Conservation (phyloP, 768 basidiomycete species). For the Russula virescens region DNA sequence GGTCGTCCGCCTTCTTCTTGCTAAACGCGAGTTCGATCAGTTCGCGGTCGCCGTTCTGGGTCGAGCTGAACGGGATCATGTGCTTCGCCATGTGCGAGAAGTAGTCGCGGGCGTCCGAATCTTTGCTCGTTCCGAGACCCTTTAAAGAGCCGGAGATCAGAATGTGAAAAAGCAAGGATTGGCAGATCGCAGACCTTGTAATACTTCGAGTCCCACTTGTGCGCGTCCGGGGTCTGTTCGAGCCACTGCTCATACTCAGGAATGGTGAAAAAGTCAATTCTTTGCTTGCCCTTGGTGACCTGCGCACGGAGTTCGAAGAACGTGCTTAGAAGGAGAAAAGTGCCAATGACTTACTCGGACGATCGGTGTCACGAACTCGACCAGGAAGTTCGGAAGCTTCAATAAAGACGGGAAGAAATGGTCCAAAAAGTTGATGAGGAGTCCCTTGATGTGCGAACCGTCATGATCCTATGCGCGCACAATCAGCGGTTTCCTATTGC, state of each 20-base stretch:
- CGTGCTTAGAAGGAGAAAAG: not conserved
- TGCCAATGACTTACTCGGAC: constrained; percentile 60
- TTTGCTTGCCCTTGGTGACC: constrained; percentile 75
- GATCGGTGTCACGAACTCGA: constrained; percentile 98
- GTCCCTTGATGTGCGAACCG: constrained; percentile 99
- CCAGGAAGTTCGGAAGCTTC: constrained; percentile 84
- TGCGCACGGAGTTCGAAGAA: constrained; percentile 27
- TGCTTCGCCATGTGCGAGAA: constrained; percentile 91
- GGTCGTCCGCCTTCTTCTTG: constrained; percentile 98
- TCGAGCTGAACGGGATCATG: constrained; percentile 85
- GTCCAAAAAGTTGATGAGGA: constrained; percentile 96
- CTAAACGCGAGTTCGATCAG: constrained; percentile 98
- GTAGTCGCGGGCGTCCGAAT: constrained; percentile 87
- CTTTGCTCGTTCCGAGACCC: constrained; percentile 94
- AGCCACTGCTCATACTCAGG: constrained; percentile 95
- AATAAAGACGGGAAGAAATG: constrained; percentile 95
- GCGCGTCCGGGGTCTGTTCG: constrained; percentile 64
- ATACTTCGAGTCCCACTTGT: constrained; percentile 91
- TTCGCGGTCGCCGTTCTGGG: constrained; percentile 74
- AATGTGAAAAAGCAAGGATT: too few species aligned
- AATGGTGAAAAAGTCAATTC: constrained; percentile 90
- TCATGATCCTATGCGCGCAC: constrained; percentile 80
- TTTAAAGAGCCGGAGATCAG: too few species aligned
- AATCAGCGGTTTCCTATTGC: not conserved
- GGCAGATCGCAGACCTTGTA: constrained; percentile 66